Evolutionary conservation across 768 basidiomycete genomes (phyloP), one percentile per base, ranked within the genome.

Genomic region (Gloeostereum incarnatum): DNA sequence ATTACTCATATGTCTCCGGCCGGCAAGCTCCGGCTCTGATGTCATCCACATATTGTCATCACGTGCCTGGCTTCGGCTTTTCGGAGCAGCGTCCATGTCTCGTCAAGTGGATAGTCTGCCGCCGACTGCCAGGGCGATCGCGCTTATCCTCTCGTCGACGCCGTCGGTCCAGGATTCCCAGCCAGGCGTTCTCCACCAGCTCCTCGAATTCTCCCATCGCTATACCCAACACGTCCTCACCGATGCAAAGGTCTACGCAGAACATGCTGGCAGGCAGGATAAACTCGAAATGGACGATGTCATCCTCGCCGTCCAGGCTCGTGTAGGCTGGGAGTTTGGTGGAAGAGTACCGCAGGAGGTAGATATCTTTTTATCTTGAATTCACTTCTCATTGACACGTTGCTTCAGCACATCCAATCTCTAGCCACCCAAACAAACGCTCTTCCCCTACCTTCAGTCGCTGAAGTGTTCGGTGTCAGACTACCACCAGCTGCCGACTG

Each of bases 261-360:
- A 91, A 48, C 88, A 91, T 53, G 88, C 83, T 14, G 83, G 84
- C 10, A 69, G 79, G 31, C 56, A 75, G 2, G 82, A 81, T 42
- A 88, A 83, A 61, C 67, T 91, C 39, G 87, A 89, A 46, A 74
- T 81, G 68, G 87, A 91, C 45, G 88, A 91, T 57, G 64, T 86
- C 33, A 71, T 75, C 3, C 66, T 91, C 27, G 85, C 87, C 2
- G 80, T 89, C 4, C 88, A 91, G 56, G 86, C 87, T 5, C 78
- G 88, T 40, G 89, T 91, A 3, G 89, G 88, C 30, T 91, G 89
- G 89, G 89, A 91, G 57, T 84, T 89, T 54, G 88, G 87, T 17
- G 88, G 89, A 5, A 71, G 87, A 26, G 76, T 91, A 20, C 88
- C 88, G 3, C 90, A 90, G 61, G 88, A 91, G 75, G 88, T 90